phyloP scores from a whole-genome alignment of 2,329 filamentous ascomycete species.

The Amauroascus niger region DNA sequence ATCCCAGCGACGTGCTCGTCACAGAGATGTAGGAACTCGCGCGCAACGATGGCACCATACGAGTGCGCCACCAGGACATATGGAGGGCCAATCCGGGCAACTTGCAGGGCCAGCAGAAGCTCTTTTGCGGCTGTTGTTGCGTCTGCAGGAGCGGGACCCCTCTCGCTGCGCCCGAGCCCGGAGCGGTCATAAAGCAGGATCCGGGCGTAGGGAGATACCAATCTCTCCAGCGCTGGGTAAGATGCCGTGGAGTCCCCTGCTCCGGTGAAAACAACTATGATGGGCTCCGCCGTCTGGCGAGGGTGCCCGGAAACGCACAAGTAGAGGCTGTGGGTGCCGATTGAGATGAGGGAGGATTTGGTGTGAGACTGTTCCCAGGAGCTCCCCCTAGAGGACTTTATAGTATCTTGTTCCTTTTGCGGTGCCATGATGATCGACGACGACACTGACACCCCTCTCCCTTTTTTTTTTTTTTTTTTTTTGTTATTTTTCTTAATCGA shows the following conservation, averaged over 20 bases:
- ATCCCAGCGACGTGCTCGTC: constrained; percentile 27
- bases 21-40: constrained; percentile 31
- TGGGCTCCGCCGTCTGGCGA: constrained; percentile 21
- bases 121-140: constrained; percentile 26
- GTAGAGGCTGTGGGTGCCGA: constrained; percentile 29
- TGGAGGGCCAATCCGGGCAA: constrained; percentile 21
- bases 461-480: too few species aligned
- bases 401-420: not conserved
- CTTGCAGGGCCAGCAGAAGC: constrained; percentile 25
- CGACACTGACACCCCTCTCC: too few species aligned
- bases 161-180: constrained; percentile 30
- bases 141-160: constrained; percentile 16
- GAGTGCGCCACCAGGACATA: constrained; percentile 33
- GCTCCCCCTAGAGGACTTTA: not conserved
- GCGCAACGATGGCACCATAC: constrained; percentile 33
- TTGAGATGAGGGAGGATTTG: constrained; percentile 21
- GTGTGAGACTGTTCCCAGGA: not conserved
- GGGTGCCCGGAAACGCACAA: constrained; percentile 24
- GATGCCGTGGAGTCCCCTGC: constrained; percentile 29
- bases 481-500: too few species aligned
- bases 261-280: constrained; percentile 30
- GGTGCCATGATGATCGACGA: not conserved
- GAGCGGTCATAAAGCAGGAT: constrained; percentile 33
- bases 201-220: constrained; percentile 23
- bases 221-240: constrained; percentile 28